A percentile compares a stretch with the other conserved stretches of the same genome.
Evolutionary conservation across 2,329 filamentous ascomycete genomes (phyloP).

Genomic region (Talaromyces amestolkiae): DNA sequence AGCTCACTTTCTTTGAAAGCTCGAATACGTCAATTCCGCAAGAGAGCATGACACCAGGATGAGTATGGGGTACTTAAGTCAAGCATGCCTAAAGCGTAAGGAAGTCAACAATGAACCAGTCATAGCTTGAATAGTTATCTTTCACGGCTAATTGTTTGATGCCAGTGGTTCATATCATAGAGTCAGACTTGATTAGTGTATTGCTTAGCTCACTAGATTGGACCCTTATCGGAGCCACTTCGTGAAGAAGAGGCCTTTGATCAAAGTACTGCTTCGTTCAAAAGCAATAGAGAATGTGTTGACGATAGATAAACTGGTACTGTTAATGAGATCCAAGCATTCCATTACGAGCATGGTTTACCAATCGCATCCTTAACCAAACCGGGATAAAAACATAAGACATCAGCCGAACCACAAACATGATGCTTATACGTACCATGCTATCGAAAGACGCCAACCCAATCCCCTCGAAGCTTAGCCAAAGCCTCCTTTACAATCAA

Average conservation of each 20-base stretch:
- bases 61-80: not conserved
- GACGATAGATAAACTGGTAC: not conserved
- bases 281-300: not conserved
- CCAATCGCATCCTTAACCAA: not conserved
- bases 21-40: not conserved
- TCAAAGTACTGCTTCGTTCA: not conserved
- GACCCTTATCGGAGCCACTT: conserved; percentile 1
- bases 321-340: not conserved
- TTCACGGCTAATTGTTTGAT: not conserved
- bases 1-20: no score
- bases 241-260: not conserved
- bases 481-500: not conserved
- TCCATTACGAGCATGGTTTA: not conserved
- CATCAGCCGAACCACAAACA: not conserved
- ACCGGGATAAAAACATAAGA: not conserved
- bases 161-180: not conserved
- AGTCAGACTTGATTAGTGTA: not conserved
- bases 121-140: not conserved
- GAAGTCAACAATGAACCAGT: not conserved
- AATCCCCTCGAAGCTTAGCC: conserved; percentile 6
- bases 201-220: not conserved
- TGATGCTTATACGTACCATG: not conserved
- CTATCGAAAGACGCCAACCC: not conserved
- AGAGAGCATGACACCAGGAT: not conserved
- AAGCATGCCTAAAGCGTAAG: not conserved